Evolutionary conservation across 768 basidiomycete species (phyloP).

Genomic region (Russula abietina): DNA sequence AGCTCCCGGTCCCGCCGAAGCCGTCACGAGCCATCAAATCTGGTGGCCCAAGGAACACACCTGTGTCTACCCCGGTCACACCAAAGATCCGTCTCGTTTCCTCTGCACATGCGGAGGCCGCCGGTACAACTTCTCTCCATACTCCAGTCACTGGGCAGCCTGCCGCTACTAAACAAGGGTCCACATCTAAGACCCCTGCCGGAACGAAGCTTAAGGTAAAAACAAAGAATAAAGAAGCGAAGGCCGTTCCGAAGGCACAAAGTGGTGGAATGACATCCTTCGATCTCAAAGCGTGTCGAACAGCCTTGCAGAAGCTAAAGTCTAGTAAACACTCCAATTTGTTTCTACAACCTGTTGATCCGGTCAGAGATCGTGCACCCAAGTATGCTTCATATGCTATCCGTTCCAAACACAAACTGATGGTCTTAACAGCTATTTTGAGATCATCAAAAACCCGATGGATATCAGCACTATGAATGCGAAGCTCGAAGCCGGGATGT

Average conservation of each 20-base stretch:
- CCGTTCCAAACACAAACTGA: conserved; percentile 10
- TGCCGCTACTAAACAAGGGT: conserved; percentile 10
- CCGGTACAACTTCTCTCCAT: conserved; percentile 32
- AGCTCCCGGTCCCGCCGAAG: conserved; percentile 41
- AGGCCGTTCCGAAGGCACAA: conserved; percentile 62
- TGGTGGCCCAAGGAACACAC: conserved; percentile 33
- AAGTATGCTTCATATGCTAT: conserved; percentile 46
- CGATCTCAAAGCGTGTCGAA: conserved; percentile 70
- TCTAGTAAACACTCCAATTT: conserved; percentile 63
- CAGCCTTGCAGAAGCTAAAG: conserved; percentile 73
- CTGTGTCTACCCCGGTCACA: conserved; percentile 31
- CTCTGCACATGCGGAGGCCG: conserved; percentile 28
- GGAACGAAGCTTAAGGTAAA: conserved; percentile 20
- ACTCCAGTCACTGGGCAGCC: background rate
- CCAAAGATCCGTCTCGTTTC: conserved; percentile 47
- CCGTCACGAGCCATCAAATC: conserved; percentile 32
- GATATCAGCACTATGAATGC: conserved; percentile 85
- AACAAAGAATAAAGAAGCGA: conserved; percentile 33
- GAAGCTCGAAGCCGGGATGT: conserved; percentile 82
- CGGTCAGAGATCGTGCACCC: conserved; percentile 85
- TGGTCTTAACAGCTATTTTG: conserved; percentile 65
- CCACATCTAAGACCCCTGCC: background rate
- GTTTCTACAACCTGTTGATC: conserved; percentile 91
- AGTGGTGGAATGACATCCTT: conserved; percentile 67
- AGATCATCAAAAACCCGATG: conserved; percentile 89